Conservation (phyloP, 345 rosid genomes). For the Dipteronia dyeriana region DNA sequence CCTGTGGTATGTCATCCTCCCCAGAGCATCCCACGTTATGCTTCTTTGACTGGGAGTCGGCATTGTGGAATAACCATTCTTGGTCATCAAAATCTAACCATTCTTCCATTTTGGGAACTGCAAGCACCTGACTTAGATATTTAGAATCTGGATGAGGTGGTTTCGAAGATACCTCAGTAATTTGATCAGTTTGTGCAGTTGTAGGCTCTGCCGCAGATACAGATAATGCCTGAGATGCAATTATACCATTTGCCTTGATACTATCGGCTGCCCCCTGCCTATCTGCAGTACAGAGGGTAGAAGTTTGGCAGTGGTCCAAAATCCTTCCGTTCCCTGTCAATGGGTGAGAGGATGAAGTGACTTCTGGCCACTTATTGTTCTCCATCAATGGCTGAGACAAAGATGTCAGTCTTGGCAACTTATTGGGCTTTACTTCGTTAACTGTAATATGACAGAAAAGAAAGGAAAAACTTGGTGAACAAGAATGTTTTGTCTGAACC, state of each 20-base stretch:
- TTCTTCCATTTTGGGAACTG: conserved; percentile 61
- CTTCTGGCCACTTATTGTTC: conserved; percentile 26
- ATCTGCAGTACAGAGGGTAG: conserved; percentile 26
- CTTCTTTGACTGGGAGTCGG: conserved; percentile 32
- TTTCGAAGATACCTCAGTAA: conserved; percentile 38
- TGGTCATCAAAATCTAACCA: conserved; percentile 49
- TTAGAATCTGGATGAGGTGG: conserved; percentile 76
- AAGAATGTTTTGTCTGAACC: conserved; percentile 4
- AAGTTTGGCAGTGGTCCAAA: conserved; percentile 35
- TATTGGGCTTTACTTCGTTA: conserved; percentile 43
- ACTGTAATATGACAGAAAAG: conserved; percentile 39
- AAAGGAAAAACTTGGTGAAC: conserved; percentile 17
- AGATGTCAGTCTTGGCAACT: conserved; percentile 36
- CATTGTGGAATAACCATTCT: conserved; percentile 59
- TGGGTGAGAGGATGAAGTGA: conserved; percentile 29
- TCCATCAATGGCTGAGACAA: conserved; percentile 11
- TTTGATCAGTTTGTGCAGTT: conserved; percentile 37
- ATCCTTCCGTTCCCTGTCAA: conserved; percentile 48
- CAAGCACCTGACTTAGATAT: conserved; percentile 52
- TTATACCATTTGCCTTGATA: conserved; percentile 44
- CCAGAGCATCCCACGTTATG: conserved; percentile 28
- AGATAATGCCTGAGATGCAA: conserved; percentile 30
- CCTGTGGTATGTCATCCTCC: conserved; percentile 37
- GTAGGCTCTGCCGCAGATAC: conserved; percentile 31
- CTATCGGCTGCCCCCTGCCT: conserved; percentile 26